Evolutionary conservation across 176 grass and related monocot species (phyloP).

Genomic region (Zizania latifolia): DNA sequence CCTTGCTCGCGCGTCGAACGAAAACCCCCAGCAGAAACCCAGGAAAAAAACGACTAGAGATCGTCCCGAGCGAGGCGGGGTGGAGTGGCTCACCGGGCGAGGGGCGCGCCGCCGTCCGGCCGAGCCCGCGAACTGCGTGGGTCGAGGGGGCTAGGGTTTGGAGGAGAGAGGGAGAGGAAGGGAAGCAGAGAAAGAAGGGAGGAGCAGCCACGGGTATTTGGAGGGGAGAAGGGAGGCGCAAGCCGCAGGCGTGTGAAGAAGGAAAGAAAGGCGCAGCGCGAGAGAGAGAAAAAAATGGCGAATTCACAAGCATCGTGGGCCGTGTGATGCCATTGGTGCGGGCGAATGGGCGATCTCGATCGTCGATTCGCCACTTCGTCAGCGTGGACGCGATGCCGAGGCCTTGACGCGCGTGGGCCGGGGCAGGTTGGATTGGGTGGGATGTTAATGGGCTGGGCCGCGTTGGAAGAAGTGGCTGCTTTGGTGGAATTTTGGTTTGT

Average conservation of each 20-base stretch:
- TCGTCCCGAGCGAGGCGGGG: not conserved
- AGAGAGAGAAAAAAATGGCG: not conserved
- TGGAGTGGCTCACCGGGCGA: conserved; percentile 17
- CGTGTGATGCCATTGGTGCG: too few relatives aligned
- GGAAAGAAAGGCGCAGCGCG: not conserved
- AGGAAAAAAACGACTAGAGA: not conserved
- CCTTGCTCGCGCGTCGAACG: not conserved
- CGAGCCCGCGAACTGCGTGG: not conserved
- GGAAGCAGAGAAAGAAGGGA: not conserved
- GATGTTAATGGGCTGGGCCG: too few relatives aligned
- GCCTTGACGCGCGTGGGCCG: too few relatives aligned
- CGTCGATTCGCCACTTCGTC: too few relatives aligned
- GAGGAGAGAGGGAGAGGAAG: too few relatives aligned
- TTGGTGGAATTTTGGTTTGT: too few relatives aligned
- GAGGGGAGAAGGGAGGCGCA: not conserved
- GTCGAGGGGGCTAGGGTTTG: conserved; percentile 45
- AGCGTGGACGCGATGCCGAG: too few relatives aligned
- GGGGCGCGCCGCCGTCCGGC: not conserved
- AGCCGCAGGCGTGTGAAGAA: conserved; percentile 17
- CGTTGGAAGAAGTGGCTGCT: too few relatives aligned
- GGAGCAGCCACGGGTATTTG: not conserved
- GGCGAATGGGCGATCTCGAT: too few relatives aligned
- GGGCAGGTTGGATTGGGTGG: too few relatives aligned
- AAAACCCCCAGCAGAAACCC: not conserved
- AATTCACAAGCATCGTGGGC: too few relatives aligned